Evolutionary conservation across 2,329 filamentous ascomycete species (phyloP).

Genomic region (Aspergillus sp.): DNA sequence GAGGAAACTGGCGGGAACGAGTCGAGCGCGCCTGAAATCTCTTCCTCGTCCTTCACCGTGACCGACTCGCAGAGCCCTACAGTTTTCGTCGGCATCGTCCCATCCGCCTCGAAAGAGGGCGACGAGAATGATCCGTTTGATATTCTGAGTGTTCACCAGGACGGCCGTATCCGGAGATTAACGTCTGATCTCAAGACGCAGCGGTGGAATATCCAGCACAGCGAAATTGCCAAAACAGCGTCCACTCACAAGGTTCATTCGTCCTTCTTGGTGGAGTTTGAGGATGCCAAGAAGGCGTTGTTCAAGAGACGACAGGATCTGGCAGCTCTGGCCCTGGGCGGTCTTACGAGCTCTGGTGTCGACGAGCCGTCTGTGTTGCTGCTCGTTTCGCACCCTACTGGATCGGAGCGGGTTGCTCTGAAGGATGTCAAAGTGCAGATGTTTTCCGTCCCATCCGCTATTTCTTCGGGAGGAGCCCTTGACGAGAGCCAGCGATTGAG

Average conservation of each 20-base stretch:
- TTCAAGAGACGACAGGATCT: slow-evolving; percentile 37
- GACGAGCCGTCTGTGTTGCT: slow-evolving; percentile 31
- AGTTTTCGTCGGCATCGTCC: slow-evolving; percentile 34
- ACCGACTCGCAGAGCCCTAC: slow-evolving; percentile 32
- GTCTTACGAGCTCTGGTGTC: slow-evolving; percentile 19
- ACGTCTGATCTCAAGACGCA: slow-evolving; percentile 34
- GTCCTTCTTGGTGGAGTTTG: slow-evolving; percentile 34
- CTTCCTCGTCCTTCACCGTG: slow-evolving; percentile 32
- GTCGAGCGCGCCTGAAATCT: slow-evolving; percentile 29
- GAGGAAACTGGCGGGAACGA: slow-evolving; percentile 39
- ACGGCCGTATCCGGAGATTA: slow-evolving; percentile 37
- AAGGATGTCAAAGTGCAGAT: slow-evolving; percentile 33
- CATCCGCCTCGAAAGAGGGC: slow-evolving; percentile 16
- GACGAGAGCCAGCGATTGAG: slow-evolving; percentile 29
- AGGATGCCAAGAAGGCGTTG: slow-evolving; percentile 35
- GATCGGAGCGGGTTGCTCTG: slow-evolving; percentile 21
- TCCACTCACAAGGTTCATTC: slow-evolving; percentile 25
- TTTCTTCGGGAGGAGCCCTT: slow-evolving; percentile 13
- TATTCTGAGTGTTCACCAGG: slow-evolving; percentile 37
- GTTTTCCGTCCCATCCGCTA: slow-evolving; percentile 30
- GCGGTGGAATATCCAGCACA: slow-evolving; percentile 33
- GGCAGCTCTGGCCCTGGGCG: slow-evolving; percentile 29
- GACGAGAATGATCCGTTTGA: slow-evolving; percentile 29
- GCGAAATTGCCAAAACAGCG: slow-evolving; percentile 22
- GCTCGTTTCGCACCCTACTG: slow-evolving; percentile 33